Evolutionary conservation across 1,284 basidiomycete species (phyloP).

Genomic region (Xerocomus nothofagi): DNA sequence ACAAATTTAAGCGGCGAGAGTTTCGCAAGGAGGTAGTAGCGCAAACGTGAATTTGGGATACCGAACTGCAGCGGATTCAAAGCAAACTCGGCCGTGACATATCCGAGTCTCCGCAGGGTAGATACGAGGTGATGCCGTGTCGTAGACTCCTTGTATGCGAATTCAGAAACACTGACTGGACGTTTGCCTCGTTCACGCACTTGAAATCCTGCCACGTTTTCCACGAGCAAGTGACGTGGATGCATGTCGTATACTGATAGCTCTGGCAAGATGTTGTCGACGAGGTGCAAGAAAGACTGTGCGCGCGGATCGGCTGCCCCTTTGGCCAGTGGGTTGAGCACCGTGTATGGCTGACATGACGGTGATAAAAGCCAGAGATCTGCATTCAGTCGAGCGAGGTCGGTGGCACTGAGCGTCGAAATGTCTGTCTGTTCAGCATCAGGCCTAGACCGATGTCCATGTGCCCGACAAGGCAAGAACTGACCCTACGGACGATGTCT

Average conservation of each 20-base stretch:
- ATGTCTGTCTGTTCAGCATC: constrained; percentile 56
- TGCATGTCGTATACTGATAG: constrained; percentile 44
- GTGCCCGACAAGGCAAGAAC: constrained; percentile 8
- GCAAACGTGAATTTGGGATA: constrained; percentile 74
- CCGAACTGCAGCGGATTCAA: constrained; percentile 75
- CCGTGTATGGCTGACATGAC: constrained; percentile 78
- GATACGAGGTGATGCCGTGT: constrained; percentile 56
- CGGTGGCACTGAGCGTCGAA: constrained; percentile 47
- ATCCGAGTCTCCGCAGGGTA: constrained; percentile 51
- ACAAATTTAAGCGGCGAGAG: constrained; percentile 40
- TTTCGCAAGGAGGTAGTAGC: constrained; percentile 77
- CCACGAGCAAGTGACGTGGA: constrained; percentile 62
- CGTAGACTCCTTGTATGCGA: constrained; percentile 52
- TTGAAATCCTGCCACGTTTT: constrained; percentile 82
- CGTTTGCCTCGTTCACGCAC: constrained; percentile 39
- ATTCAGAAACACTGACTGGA: constrained; percentile 6
- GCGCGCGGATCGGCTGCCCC: constrained; percentile 72
- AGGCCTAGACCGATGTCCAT: not conserved
- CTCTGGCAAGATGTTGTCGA: constrained; percentile 63
- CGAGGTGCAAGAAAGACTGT: constrained; percentile 68
- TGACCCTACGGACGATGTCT: constrained; percentile 51
- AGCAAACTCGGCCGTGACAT: constrained; percentile 59
- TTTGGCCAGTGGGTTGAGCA: constrained; percentile 69
- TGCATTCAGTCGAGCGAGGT: constrained; percentile 47
- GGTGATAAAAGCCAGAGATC: constrained; percentile 75